A percentile compares a stretch with the other conserved stretches of the same genome.
phyloP scores from a whole-genome alignment of 208 protist genomes.

The Acanthamoeba healyi region DNA sequence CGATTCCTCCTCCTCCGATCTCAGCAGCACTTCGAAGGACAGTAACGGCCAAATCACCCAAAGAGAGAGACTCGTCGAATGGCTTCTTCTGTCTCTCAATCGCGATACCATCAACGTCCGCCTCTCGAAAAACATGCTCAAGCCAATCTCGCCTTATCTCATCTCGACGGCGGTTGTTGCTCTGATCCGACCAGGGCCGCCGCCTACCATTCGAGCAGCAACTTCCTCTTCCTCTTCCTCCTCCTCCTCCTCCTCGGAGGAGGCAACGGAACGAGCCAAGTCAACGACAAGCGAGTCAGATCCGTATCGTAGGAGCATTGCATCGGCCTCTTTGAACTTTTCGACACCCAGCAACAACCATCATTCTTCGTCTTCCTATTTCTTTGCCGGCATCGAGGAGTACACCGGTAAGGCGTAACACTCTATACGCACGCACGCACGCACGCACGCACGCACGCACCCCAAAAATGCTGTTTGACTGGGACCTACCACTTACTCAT shows the following conservation, averaged over 20 bases:
- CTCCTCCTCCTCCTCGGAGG: no score
- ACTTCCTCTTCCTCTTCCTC: no score
- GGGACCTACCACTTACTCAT: not conserved
- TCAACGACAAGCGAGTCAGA: no score
- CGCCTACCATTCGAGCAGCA: not conserved
- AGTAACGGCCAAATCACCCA: conserved; percentile 1
- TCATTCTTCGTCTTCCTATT: no score
- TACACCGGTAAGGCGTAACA: not conserved
- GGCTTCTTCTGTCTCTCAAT: conserved; percentile 25
- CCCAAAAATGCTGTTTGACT: no score
- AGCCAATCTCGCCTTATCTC: conserved; percentile 44
- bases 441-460: no score
- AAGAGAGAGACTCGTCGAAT: conserved; percentile 17
- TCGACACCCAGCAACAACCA: not conserved
- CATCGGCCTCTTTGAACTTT: not conserved
- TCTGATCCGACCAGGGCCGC: not conserved
- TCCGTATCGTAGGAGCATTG: not conserved
- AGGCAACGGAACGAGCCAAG: no score
- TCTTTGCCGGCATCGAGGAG: not conserved
- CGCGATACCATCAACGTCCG: conserved; percentile 4
- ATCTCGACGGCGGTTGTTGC: not conserved
- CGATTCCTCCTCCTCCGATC: not conserved
- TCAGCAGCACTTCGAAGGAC: not conserved
- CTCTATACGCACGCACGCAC: no score
- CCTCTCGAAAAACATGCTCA: conserved; percentile 35